phyloP scores from a whole-genome alignment of 1,139 yeast species.

The Blastobotrys illinoisensis region DNA sequence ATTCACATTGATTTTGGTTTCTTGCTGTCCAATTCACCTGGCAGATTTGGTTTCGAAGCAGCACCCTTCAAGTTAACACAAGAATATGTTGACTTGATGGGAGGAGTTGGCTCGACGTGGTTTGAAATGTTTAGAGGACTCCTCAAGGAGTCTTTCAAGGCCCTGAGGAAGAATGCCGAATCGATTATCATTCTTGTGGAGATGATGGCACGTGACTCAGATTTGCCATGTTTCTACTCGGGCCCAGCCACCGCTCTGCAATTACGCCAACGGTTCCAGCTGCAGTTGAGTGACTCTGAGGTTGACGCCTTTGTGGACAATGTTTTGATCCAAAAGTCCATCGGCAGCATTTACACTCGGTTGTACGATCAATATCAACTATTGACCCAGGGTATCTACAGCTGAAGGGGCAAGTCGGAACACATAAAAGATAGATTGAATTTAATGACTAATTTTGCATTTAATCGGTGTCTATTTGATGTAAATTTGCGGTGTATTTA shows the following conservation, averaged over 20 bases:
- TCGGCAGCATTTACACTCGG: constrained; percentile 86
- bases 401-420: constrained; percentile 23
- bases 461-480: too few relatives aligned
- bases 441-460: background rate
- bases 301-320: constrained; percentile 72
- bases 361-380: constrained; percentile 92
- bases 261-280: constrained; percentile 72
- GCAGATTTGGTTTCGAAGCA: constrained; percentile 93
- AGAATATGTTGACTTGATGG: constrained; percentile 83
- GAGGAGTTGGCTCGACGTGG: constrained; percentile 60
- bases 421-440: background rate
- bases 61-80: constrained; percentile 90
- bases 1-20: constrained; percentile 96
- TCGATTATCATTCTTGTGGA: constrained; percentile 78
- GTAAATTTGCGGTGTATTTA: too few relatives aligned
- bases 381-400: constrained; percentile 89
- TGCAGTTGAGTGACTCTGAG: constrained; percentile 67
- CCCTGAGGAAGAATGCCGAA: constrained; percentile 64
- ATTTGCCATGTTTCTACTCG: constrained; percentile 82
- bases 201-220: constrained; percentile 87
- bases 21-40: constrained; percentile 86
- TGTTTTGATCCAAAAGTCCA: constrained; percentile 65
- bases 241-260: constrained; percentile 80
- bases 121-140: constrained; percentile 55
- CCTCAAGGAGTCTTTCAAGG: constrained; percentile 66